These are phyloP conservation scores for Aspergillus alliaceus DNA, from an alignment of 2,329 filamentous ascomycete genomes.

Conservation along the genomic window DNA sequence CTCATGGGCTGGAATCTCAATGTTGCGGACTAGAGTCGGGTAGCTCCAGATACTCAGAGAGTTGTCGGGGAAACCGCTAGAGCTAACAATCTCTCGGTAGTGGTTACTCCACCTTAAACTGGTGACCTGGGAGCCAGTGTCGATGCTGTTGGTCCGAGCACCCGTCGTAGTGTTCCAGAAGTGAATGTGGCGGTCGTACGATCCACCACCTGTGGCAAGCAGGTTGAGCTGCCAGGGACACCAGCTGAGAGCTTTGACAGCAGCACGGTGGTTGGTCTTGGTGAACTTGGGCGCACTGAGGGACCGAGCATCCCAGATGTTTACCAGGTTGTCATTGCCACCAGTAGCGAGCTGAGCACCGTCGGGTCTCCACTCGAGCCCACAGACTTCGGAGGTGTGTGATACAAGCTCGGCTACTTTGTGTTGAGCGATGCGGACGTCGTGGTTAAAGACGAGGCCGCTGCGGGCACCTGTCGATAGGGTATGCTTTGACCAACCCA, in stretches of 20 bases:
- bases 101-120: slow-evolving; percentile 93
- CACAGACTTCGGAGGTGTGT: slow-evolving; percentile 96
- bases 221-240: slow-evolving; percentile 99
- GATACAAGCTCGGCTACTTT: slow-evolving; percentile 96
- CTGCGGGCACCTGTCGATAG: slow-evolving; percentile 93
- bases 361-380: slow-evolving; percentile 95
- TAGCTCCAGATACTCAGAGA: slow-evolving; percentile 99
- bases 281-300: slow-evolving; percentile 95
- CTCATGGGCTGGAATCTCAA: slow-evolving; percentile 97
- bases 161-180: slow-evolving; percentile 99
- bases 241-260: slow-evolving; percentile 97
- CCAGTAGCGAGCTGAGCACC: slow-evolving; percentile 95
- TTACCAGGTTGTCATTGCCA: slow-evolving; percentile 98
- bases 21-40: slow-evolving; percentile 91
- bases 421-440: slow-evolving; percentile 95
- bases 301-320: slow-evolving; percentile 97
- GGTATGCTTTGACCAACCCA: slow-evolving; percentile 99
- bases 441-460: slow-evolving; percentile 96
- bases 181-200: slow-evolving; percentile 96
- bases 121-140: slow-evolving; percentile 96
- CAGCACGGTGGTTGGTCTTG: slow-evolving; percentile 99
- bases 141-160: slow-evolving; percentile 97
- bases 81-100: slow-evolving; percentile 97
- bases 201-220: slow-evolving; percentile 91
- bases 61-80: slow-evolving; percentile 98